Evolutionary conservation across 2,329 filamentous ascomycete genomes (phyloP), one percentile per base, ranked within the genome.

Genomic region (Diaporthe sp.): DNA sequence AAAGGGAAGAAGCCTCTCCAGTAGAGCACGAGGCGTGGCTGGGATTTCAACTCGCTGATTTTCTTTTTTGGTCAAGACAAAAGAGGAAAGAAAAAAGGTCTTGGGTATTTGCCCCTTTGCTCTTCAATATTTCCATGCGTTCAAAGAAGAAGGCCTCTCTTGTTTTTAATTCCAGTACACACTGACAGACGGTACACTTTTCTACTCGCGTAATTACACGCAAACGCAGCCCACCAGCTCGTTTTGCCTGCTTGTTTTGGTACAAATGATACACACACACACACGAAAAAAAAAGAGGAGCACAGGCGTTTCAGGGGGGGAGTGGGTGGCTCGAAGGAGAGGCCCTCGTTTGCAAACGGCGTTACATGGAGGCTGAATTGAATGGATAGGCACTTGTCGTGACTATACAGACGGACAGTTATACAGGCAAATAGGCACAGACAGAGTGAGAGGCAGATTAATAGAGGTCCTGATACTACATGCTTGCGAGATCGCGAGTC

Each of bases 231-330:
- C n/a, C n/a, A 42, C 17, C 46, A n/a, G n/a, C 49, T 55, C 31
- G 28, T 31, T 55, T 53, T 46, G n/a, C 34, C 17, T 42, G n/a
- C 22, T 31, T 39, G 13, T 28, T 42, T 55, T 53, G 65, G 34
- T 69, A 55, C 65, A 28, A 25, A 39, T 19, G 49, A 39, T 5
- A 34, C 34, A 34, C 31, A 34, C 34, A 34, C 7, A 31, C 31
- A 3, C 31, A 42, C 10, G 1, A 42, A 4, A 9, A 53, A 28
- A 53, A 28, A 8, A 28, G 13, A 69, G 49, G 49, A 31, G 65
- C 65, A 69, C 34, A 17, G 65, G 65, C 65, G 65, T 69, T 55
- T 42, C 46, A 68, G 65, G 65, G 15, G 15, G 34, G 44, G 9
- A 25, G 15, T 5, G 17, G 62, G 31, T 2, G 31, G 22, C 12